These are phyloP conservation scores for Lyophyllum atratum DNA, from an alignment of 768 basidiomycete genomes.

Conservation along the genomic window DNA sequence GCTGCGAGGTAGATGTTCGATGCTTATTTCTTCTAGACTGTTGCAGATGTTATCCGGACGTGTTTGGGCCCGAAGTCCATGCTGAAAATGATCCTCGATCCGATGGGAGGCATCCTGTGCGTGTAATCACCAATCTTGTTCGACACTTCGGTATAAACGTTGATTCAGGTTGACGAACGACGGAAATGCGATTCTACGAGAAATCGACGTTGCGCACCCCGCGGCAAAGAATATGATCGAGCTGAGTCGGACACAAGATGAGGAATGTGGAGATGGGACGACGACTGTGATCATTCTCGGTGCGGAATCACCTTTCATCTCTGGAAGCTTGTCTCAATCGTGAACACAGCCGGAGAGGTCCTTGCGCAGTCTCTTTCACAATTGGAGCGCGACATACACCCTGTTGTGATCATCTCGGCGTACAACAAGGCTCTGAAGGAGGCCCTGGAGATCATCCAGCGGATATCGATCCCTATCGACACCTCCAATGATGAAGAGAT, in stretches of 20 bases:
- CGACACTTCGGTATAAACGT: constrained; percentile 7
- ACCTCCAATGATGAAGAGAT: constrained; percentile 84
- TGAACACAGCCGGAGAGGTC: constrained; percentile 80
- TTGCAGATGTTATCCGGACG: constrained; percentile 96
- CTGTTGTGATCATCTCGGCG: constrained; percentile 97
- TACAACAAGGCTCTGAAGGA: constrained; percentile 96
- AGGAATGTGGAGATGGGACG: constrained; percentile 98
- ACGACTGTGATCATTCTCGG: constrained; percentile 98
- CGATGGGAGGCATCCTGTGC: constrained; percentile 98
- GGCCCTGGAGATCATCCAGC: constrained; percentile 85
- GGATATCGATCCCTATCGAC: constrained; percentile 90
- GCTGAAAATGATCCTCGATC: constrained; percentile 99
- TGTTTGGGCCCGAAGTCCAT: constrained; percentile 97
- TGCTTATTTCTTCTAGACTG: constrained; percentile 57
- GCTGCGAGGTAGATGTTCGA: neutral
- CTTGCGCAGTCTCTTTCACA: constrained; percentile 92
- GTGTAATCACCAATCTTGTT: constrained; percentile 20
- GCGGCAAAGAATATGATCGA: constrained; percentile 99
- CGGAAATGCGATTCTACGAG: constrained; percentile 97
- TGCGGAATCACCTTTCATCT: constrained; percentile 32
- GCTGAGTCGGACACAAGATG: constrained; percentile 95
- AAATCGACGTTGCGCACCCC: constrained; percentile 98
- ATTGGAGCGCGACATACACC: constrained; percentile 96
- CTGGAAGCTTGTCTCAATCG: neutral
- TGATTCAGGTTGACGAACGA: constrained; percentile 86